Conservation (phyloP, 1,284 basidiomycete genomes). For the Boletus sp. region DNA sequence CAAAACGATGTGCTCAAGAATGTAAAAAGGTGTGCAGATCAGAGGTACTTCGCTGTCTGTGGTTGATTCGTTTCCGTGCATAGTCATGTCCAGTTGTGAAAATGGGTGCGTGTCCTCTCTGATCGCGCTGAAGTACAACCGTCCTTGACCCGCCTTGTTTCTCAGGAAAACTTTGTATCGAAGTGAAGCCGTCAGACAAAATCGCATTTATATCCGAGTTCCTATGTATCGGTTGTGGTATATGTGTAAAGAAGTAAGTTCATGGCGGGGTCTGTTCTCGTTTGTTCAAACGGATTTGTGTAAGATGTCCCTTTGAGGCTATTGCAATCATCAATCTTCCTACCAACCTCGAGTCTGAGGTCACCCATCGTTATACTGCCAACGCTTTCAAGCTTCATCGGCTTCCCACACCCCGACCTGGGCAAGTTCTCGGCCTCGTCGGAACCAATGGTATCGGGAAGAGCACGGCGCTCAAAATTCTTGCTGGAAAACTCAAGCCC, state of each 20-base stretch:
- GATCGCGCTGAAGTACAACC: slow-evolving; percentile 1
- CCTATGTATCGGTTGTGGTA: slow-evolving; percentile 96
- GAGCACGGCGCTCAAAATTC: slow-evolving; percentile 92
- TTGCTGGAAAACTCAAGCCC: slow-evolving; percentile 94
- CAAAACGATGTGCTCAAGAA: slow-evolving; percentile 89
- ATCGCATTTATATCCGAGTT: slow-evolving; percentile 98
- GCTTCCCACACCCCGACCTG: slow-evolving; percentile 90
- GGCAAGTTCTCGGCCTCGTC: slow-evolving; percentile 93
- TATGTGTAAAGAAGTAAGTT: slow-evolving; percentile 94
- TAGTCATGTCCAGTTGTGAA: slow-evolving; percentile 97
- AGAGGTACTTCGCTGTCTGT: background rate
- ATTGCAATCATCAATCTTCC: slow-evolving; percentile 97
- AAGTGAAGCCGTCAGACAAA: slow-evolving; percentile 91
- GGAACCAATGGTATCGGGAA: slow-evolving; percentile 99
- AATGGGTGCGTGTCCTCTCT: slow-evolving; percentile 69
- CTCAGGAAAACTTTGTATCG: slow-evolving; percentile 93
- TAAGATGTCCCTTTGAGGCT: slow-evolving; percentile 95
- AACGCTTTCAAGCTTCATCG: slow-evolving; percentile 99
- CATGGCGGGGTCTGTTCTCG: slow-evolving; percentile 3
- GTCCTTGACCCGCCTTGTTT: background rate
- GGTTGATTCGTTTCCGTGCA: slow-evolving; percentile 14
- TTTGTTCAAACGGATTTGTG: slow-evolving; percentile 5
- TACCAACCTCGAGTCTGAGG: slow-evolving; percentile 90
- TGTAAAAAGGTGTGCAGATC: slow-evolving; percentile 73
- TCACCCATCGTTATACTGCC: slow-evolving; percentile 95